Evolutionary conservation across 2,329 filamentous ascomycete genomes (phyloP), one percentile per base, ranked within the genome.

Genomic region (Fusarium sp.): DNA sequence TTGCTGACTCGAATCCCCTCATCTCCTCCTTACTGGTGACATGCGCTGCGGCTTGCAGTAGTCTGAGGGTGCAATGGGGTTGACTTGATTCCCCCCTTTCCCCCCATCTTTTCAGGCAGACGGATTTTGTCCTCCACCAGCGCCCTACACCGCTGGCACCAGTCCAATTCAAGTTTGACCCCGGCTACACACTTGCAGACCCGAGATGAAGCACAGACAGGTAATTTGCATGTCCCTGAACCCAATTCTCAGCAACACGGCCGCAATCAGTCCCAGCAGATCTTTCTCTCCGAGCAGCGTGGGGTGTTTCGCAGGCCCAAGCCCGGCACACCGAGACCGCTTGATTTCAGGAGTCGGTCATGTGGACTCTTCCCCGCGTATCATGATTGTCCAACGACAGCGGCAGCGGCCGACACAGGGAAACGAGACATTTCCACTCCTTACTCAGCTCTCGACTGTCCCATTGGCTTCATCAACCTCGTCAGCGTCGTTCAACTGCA

Each of bases 21-120:
- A 10, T 20, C 31, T 31, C 64, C 67, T 58, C 55, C 62, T 63
- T 53, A 24, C 42, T 59, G 44, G 63, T 64, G 59, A 66, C 65
- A 63, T 62, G 55, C 55, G 58, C 65, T 61, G 44, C 55, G 73
- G 64, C 72, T 75, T 77, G 74, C 76, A 75, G 74, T 75, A 75
- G 68, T 57, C 46, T 38, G 53, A 35, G 33, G 44, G 53, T 59
- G 61, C 66, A 61, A 56, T n/a, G 53, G 59, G 36, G 53, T 59
- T 40, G 33, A 27, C 61, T 57, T 67, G 36, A 46, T 40, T 27
- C 67, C 67, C 70, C 62, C 66, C 42, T 33, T 53, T 65, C 22
- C 64, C 70, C 71, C 66, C 62, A 75, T 72, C 59, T 69, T 59
- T 66, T 59, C 70, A 77, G 75, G 75, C 75, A 78, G 75, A 77